Base-by-base conservation (phyloP, 2,329 filamentous ascomycete species). In the Ceratocystis smalleyi region DNA sequence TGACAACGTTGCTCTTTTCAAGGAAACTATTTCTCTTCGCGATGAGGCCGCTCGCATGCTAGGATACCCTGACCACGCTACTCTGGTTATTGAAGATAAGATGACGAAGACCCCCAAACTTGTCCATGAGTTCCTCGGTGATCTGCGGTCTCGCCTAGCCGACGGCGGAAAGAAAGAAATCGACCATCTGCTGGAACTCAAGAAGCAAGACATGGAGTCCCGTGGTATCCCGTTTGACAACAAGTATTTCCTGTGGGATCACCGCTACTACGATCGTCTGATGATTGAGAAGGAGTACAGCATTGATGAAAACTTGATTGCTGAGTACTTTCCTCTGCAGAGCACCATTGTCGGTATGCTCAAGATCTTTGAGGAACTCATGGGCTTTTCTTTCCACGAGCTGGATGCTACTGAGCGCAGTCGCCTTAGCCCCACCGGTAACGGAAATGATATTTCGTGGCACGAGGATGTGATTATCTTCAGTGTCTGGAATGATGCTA, bases 391-490 rank as follows among this genome's bases (percentile, higher is more conserved):
- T 4, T 94, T 94, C 70, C 82, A 91, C 17, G 82, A 91, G 75
- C 77, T 94, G 27, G 80, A 79, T 59, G 78, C 81, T 2, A 82
- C 85, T 66, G 87, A 89, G 68, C 80, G 85, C 43, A 79, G 82
- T 61, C 77, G 78, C 47, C 74, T 89, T 66, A 87, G 85, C 61
- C 81, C 85, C 8, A 86, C 83, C 1, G 83, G 83, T 65, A 86
- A 85, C 72, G 83, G 81, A 8, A 81, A 83, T 64, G 87, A 90
- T 68, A 87, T 91, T 69, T 78, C 83, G 0, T 94, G 89, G 89
- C 89, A 94, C 70, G 82, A 87, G 68, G 89, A 92, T 69, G 88
- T 91, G n/a, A 84, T 87, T 67, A 74, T 92, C 65, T 92, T 90
- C 76, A 87, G 84, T 61, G 89, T 94, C 6, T 92, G 89, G 87